Evolutionary conservation across 1,139 yeast species (phyloP).

Genomic region (Kodamaea plutei): DNA sequence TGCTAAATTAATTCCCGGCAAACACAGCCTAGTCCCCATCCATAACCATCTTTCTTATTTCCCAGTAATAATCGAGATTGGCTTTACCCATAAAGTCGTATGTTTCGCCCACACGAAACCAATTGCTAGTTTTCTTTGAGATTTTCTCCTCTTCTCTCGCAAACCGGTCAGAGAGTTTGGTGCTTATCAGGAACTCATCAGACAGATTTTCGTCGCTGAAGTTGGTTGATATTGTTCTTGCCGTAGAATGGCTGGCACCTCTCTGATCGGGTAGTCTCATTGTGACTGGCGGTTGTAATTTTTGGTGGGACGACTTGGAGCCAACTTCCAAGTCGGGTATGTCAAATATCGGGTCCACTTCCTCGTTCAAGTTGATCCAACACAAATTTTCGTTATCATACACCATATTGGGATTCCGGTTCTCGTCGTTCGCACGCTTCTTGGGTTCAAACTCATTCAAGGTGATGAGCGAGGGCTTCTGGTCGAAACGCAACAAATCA

Average conservation of each 20-base stretch:
- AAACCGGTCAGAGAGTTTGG: constrained; percentile 38
- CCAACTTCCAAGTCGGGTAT: constrained; percentile 36
- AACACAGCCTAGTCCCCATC: no score
- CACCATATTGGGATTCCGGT: constrained; percentile 43
- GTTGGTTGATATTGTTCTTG: constrained; percentile 32
- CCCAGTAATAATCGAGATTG: constrained; percentile 46
- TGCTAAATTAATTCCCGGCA: no score
- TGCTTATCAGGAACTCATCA: constrained; percentile 41
- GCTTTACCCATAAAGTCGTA: constrained; percentile 19
- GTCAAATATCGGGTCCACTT: constrained; percentile 50
- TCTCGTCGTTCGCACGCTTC: constrained; percentile 13
- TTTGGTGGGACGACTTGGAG: no score
- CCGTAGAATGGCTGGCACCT: constrained; percentile 27
- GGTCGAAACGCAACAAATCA: constrained; percentile 38
- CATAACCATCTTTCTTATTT: constrained; percentile 52
- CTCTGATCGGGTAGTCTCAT: constrained; percentile 9
- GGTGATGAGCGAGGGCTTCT: constrained; percentile 35
- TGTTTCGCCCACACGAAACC: constrained; percentile 48
- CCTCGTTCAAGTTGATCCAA: constrained; percentile 41
- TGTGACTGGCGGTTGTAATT: no score
- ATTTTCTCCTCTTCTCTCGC: constrained; percentile 51
- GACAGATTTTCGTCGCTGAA: constrained; percentile 9
- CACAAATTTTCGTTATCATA: constrained; percentile 56
- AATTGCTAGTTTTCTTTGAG: constrained; percentile 43
- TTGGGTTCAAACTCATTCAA: constrained; percentile 23